Conservation (phyloP, 495 filamentous ascomycete genomes). For the Annulohypoxylon stygium region DNA sequence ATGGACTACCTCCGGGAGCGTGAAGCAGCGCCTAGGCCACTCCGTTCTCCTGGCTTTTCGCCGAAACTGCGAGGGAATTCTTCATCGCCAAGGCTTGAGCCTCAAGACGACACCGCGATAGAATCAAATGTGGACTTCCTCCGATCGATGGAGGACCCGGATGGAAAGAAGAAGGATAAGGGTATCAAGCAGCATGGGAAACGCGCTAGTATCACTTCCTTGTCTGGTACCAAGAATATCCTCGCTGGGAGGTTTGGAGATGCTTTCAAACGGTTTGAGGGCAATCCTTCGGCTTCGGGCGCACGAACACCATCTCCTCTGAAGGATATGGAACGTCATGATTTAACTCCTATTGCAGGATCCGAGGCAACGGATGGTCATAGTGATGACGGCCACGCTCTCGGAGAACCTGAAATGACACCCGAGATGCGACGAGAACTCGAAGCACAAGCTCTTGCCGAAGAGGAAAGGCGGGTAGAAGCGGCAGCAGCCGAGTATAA, state of each 20-base stretch:
- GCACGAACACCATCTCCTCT: slow-evolving; percentile 68
- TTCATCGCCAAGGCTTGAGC: slow-evolving; percentile 56
- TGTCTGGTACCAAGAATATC: slow-evolving; percentile 86
- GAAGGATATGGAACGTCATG: slow-evolving; percentile 64
- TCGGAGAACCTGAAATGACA: slow-evolving; percentile 74
- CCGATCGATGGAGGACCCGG: slow-evolving; percentile 78
- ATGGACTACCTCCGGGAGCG: slow-evolving; percentile 78
- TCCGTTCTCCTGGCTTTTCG: slow-evolving; percentile 53
- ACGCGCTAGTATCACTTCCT: slow-evolving; percentile 81
- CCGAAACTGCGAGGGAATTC: slow-evolving; percentile 55
- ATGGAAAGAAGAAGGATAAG: slow-evolving; percentile 77
- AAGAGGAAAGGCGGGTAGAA: slow-evolving; percentile 93
- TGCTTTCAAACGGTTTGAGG: slow-evolving; percentile 93
- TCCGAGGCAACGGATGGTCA: slow-evolving; percentile 80
- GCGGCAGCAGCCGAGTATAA: slow-evolving; percentile 93
- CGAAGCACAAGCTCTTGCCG: slow-evolving; percentile 83
- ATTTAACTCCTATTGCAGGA: slow-evolving; percentile 78
- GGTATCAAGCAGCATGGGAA: slow-evolving; percentile 78
- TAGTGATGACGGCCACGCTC: slow-evolving; percentile 73
- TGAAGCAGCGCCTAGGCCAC: slow-evolving; percentile 60
- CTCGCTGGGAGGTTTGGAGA: slow-evolving; percentile 93
- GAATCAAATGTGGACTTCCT: slow-evolving; percentile 91
- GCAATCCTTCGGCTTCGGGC: slow-evolving; percentile 60
- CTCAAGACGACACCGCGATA: slow-evolving; percentile 76
- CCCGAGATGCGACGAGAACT: slow-evolving; percentile 93